A percentile compares a stretch with the other conserved stretches of the same genome.
Evolutionary conservation across 1,284 basidiomycete species (phyloP).

Genomic region (Pseudozyma thailandica): DNA sequence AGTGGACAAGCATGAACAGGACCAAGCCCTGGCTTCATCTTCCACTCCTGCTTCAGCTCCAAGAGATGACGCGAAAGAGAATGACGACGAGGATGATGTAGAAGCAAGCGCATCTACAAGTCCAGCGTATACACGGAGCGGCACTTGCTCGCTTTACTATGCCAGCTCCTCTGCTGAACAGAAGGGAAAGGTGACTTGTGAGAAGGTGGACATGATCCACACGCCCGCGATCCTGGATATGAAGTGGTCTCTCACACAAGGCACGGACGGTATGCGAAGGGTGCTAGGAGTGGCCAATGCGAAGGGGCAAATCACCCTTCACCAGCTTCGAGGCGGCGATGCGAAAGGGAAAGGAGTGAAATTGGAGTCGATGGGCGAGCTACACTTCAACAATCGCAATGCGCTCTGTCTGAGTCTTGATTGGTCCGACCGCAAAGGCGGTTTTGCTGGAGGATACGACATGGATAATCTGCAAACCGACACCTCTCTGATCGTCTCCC

Average conservation of each 20-base stretch:
- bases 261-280: neutral
- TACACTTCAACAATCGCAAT: slow-evolving; percentile 54
- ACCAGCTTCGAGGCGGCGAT: slow-evolving; percentile 13
- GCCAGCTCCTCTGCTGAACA: slow-evolving; percentile 4
- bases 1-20: slow-evolving; percentile 59
- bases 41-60: slow-evolving; percentile 9
- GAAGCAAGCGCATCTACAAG: slow-evolving; percentile 11
- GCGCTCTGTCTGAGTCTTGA: slow-evolving; percentile 65
- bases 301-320: slow-evolving; percentile 41
- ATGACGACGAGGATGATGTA: slow-evolving; percentile 11
- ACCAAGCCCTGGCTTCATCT: slow-evolving; percentile 16
- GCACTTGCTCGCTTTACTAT: slow-evolving; percentile 47
- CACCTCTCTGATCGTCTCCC: slow-evolving; percentile 57
- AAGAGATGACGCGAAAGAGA: neutral
- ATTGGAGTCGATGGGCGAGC: slow-evolving; percentile 18
- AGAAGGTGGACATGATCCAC: slow-evolving; percentile 29
- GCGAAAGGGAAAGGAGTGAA: neutral
- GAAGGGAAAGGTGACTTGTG: slow-evolving; percentile 15
- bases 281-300: slow-evolving; percentile 58
- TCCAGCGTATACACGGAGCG: slow-evolving; percentile 55
- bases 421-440: slow-evolving; percentile 55
- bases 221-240: slow-evolving; percentile 65
- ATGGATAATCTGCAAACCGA: slow-evolving; percentile 1
- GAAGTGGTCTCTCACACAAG: slow-evolving; percentile 57
- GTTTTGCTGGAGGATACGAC: slow-evolving; percentile 19